Base-by-base conservation (phyloP, 805 yeast genomes). In the Candida multigemmis region DNA sequence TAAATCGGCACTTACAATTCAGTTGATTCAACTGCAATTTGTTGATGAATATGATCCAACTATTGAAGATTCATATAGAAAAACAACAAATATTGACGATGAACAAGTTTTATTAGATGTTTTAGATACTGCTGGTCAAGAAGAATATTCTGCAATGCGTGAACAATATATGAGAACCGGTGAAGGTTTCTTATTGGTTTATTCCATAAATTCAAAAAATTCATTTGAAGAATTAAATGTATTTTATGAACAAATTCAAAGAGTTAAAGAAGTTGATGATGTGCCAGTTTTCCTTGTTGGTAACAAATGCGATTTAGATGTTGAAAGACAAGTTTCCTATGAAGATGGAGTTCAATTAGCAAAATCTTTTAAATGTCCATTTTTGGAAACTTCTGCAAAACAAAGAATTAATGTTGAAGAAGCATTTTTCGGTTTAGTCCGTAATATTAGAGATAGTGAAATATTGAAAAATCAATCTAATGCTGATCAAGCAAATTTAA, bases 1-100 rank as follows among this genome's bases (percentile, higher is more conserved):
- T 59, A 91, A 91, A 55, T 80, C 94, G 14, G 97, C 98, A 5
- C 63, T 91, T 37, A 91, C 98, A 15, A 91, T 91, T 38, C 94
- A 91, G 55, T 69, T 91, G 46, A 86, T 91, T 30, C 97, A 89
- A 53, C 74, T 86, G 19, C 96, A 87, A 46, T 91, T 91, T 48
- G 94, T 89, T 17, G 96, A 87, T 53, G 98, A 91, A 52, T 91
- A 91, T 47, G 98, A 91, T 57, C 98, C 98, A 7, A 91, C 98
- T 7, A 91, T 91, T 47, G 98, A 91, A 57, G 91, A 81, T 46
- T 77, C 87, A 1, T 82, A 81, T 53, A 71, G 96, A 41, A 91
- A 91, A 49, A 89, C 82, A 44, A 81, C 91, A 45, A 75, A 72
- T 15, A 75, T 91, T 21, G 94, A 87, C 50, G 74, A 73, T 33